Evolutionary conservation across 345 rosid genomes (phyloP), one percentile per base, ranked within the genome.

Genomic region (Gossypium australe): DNA sequence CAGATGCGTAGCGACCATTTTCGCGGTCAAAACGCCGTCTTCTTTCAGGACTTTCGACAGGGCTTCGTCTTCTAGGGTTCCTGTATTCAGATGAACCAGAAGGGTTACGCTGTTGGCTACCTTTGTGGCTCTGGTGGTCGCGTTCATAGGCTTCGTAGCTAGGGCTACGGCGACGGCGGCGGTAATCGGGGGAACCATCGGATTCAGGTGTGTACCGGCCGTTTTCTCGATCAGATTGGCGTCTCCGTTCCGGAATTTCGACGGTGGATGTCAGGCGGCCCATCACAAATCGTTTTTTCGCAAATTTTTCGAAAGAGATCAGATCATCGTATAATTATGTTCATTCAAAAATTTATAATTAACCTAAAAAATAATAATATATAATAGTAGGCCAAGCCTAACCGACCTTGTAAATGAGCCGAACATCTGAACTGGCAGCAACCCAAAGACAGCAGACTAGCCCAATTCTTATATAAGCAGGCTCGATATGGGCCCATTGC

Each of bases 101-200:
- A n/a, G 76, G 74, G 11, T 70, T 58, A 18, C 76, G 81, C 29
- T 49, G 70, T 38, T 44, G 72, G 59, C 67, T 53, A 67, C 34
- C 70, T 38, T 73, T 1, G 18, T 66, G 80, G 74, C 67, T 58
- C 12, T 65, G 78, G 18, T 14, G 22, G 38, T 75, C 18, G 9
- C 78, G 67, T 66, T 78, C 86, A 43, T 72, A 78, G 34, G 76
- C 62, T 6, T 78, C 86, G 52, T 80, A 80, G 43, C 80, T 78
- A 24, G 82, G 84, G 63, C 86, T 83, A 52, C 43, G 63, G 41
- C 74, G 78, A 22, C 81, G 81, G 64, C 24, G 80, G n/a, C 55
- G 75, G 27, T 80, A 76, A 69, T 60, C 68, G 11, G 71, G 73
- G 44, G 83, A 77, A 25, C 70, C 60, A 52, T 82, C 86, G 11